A percentile compares a stretch with the other conserved stretches of the same genome.
Conservation (phyloP, 441 rosid genomes). For the Francoa sonchifolia region DNA sequence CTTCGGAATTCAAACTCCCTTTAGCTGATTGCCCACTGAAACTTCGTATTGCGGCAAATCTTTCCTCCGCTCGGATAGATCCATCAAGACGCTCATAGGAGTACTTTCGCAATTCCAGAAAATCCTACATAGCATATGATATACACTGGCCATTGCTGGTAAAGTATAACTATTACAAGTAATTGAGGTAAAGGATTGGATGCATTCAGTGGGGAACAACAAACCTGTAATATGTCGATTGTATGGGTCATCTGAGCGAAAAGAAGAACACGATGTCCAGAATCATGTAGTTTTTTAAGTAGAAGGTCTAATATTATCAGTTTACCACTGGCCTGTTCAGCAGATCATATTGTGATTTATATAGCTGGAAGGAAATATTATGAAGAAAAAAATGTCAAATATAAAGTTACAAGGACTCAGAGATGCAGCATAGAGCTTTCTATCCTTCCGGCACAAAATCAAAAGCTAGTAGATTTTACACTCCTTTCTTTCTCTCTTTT, state of each 20-base stretch:
- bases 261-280: conserved; percentile 77
- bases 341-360: conserved; percentile 5
- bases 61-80: conserved; percentile 85
- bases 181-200: conserved; percentile 10
- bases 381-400: neutral
- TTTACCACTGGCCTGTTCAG: conserved; percentile 72
- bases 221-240: conserved; percentile 85
- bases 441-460: conserved; percentile 1
- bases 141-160: neutral
- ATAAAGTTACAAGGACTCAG: neutral
- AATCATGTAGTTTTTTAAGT: conserved; percentile 45
- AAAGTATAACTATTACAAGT: neutral
- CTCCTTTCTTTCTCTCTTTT: neutral
- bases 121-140: conserved; percentile 39
- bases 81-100: conserved; percentile 96
- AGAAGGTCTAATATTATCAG: conserved; percentile 62
- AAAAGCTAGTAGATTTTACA: neutral
- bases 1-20: conserved; percentile 24
- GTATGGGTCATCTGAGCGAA: conserved; percentile 92
- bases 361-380: conserved; percentile 1
- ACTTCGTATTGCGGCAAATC: conserved; percentile 86
- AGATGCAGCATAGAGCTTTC: conserved; percentile 2
- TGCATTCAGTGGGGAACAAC: neutral
- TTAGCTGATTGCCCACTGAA: conserved; percentile 34
- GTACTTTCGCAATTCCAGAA: conserved; percentile 63